Conservation (phyloP, 768 basidiomycete genomes). For the Hysterangium stoloniferum region DNA sequence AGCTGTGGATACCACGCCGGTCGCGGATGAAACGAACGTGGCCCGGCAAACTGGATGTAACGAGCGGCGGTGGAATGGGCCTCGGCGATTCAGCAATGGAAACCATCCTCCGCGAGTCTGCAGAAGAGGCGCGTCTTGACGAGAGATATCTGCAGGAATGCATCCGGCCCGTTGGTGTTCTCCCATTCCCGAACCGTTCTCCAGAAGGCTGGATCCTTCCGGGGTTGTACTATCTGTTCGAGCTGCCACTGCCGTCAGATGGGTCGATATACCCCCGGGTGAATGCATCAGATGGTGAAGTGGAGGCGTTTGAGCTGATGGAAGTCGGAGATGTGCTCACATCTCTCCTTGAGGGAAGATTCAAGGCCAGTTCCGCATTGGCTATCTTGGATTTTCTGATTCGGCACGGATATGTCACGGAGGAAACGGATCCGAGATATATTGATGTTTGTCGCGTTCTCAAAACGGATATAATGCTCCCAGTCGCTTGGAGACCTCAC, state of each 20-base stretch:
- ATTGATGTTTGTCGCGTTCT: slow-evolving; percentile 21
- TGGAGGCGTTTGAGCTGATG: slow-evolving; percentile 35
- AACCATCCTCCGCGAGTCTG: slow-evolving; percentile 34
- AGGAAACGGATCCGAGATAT: slow-evolving; percentile 19
- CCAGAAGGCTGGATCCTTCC: slow-evolving; percentile 38
- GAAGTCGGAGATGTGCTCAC: slow-evolving; percentile 26
- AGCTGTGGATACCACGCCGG: slow-evolving; percentile 36
- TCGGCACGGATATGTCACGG: slow-evolving; percentile 23
- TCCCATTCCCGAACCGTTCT: slow-evolving; percentile 36
- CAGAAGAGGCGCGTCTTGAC: slow-evolving; percentile 37
- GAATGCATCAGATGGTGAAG: slow-evolving; percentile 34
- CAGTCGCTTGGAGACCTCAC: too few species aligned
- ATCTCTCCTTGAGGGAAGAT: slow-evolving; percentile 26
- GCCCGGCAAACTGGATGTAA: slow-evolving; percentile 36
- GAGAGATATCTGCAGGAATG: slow-evolving; percentile 26
- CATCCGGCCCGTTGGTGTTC: slow-evolving; percentile 28
- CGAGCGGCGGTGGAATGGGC: slow-evolving; percentile 36
- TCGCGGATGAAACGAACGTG: slow-evolving; percentile 34
- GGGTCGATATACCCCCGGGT: slow-evolving; percentile 26
- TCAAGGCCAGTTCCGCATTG: slow-evolving; percentile 38
- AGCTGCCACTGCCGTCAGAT: slow-evolving; percentile 32
- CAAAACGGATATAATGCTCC: slow-evolving; percentile 13
- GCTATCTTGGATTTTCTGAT: slow-evolving; percentile 36
- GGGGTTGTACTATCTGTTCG: slow-evolving; percentile 38
- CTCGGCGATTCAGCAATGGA: slow-evolving; percentile 30